Conservation (phyloP, 495 filamentous ascomycete genomes). For the Hyaloscypha finlandica region DNA sequence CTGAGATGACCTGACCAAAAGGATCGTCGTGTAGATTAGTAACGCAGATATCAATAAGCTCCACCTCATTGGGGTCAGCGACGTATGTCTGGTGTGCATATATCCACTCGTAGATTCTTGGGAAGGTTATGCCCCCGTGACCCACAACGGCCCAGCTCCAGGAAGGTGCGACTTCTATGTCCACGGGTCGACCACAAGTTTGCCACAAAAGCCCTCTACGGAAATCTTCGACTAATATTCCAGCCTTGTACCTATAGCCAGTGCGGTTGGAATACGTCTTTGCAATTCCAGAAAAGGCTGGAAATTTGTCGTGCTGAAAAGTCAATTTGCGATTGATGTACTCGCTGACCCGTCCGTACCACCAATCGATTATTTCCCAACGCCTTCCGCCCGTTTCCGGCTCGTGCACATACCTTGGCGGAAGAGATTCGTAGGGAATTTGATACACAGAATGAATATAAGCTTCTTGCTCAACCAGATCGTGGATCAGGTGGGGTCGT, state of each 20-base stretch:
- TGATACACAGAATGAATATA: background rate
- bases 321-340: conserved; percentile 1
- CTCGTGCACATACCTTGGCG: background rate
- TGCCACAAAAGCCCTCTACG: conserved; percentile 12
- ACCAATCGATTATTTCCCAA: background rate
- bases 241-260: conserved; percentile 1
- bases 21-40: background rate
- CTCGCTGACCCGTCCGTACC: background rate
- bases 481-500: background rate
- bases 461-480: background rate
- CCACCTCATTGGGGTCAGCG: background rate
- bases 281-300: conserved; percentile 13
- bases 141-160: conserved; percentile 9
- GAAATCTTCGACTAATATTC: conserved; percentile 9
- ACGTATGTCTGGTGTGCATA: background rate
- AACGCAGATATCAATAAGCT: background rate
- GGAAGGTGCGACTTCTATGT: conserved; percentile 1
- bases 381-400: background rate
- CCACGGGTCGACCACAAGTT: background rate
- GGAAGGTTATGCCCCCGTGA: background rate
- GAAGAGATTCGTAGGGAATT: background rate
- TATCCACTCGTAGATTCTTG: background rate
- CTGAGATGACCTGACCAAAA: conserved; percentile 3
- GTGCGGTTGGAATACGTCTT: background rate
- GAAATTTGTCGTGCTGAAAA: background rate